Percentiles rank a stretch among this genome's conserved stretches.
Evolutionary conservation across 2,329 filamentous ascomycete species (phyloP).

Genomic region (Albifimbria verrucaria): DNA sequence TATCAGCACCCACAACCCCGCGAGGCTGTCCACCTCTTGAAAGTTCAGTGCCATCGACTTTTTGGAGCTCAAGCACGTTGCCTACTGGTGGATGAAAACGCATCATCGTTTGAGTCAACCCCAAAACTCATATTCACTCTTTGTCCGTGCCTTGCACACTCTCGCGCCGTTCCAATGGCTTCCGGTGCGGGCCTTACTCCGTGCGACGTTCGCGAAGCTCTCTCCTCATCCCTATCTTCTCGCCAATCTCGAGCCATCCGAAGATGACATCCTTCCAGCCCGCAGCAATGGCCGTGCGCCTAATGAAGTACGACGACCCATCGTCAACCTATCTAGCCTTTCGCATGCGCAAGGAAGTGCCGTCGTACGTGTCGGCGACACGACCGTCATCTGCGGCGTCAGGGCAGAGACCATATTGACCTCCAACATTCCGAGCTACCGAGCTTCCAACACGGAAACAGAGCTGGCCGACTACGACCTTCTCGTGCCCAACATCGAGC

Average conservation of each 20-base stretch:
- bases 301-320: slow-evolving; percentile 66
- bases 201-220: slow-evolving; percentile 81
- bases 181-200: slow-evolving; percentile 39
- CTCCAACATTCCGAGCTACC: slow-evolving; percentile 67
- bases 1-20: neutral
- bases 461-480: slow-evolving; percentile 65
- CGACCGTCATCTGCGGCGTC: slow-evolving; percentile 91
- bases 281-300: slow-evolving; percentile 81
- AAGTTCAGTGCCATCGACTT: neutral
- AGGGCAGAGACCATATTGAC: slow-evolving; percentile 79
- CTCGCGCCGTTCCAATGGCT: slow-evolving; percentile 20
- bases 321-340: slow-evolving; percentile 77
- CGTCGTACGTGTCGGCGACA: slow-evolving; percentile 83
- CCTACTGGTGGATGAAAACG: no score
- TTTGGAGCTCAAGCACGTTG: neutral
- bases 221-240: slow-evolving; percentile 87
- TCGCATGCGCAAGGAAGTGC: slow-evolving; percentile 89
- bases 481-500: slow-evolving; percentile 88
- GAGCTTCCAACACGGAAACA: slow-evolving; percentile 37
- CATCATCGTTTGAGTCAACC: no score
- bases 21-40: neutral
- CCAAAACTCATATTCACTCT: no score
- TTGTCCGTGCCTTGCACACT: neutral
- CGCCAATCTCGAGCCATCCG: slow-evolving; percentile 71
- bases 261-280: slow-evolving; percentile 44